phyloP scores from a whole-genome alignment of 345 rosid species.

The Carallia pectinifolia region DNA sequence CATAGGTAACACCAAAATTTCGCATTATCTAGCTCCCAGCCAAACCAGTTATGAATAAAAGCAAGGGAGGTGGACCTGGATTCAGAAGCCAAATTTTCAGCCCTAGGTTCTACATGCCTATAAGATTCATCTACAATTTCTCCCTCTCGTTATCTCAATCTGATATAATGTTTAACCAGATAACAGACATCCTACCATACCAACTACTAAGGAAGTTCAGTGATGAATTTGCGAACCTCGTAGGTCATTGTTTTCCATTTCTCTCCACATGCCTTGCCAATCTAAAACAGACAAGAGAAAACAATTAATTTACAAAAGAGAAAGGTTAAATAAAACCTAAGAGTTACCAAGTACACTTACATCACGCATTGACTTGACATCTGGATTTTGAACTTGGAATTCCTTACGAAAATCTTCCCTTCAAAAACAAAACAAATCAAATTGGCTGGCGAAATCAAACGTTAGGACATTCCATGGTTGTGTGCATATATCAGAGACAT shows the following conservation, averaged over 20 bases:
- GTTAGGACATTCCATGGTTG: not conserved
- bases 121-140: too few relatives aligned
- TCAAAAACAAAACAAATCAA: slow-evolving; percentile 15
- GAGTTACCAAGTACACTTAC: slow-evolving; percentile 37
- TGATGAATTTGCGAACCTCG: slow-evolving; percentile 49
- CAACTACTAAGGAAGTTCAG: not conserved
- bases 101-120: too few relatives aligned
- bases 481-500: not conserved
- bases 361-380: slow-evolving; percentile 87
- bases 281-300: slow-evolving; percentile 35
- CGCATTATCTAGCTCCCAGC: too few relatives aligned
- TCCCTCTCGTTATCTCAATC: not conserved
- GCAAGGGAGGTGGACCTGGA: too few relatives aligned
- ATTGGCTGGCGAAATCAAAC: not conserved
- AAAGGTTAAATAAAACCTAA: slow-evolving; percentile 1
- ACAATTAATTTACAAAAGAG: slow-evolving; percentile 13
- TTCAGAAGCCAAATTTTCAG: too few relatives aligned
- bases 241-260: slow-evolving; percentile 89
- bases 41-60: too few relatives aligned
- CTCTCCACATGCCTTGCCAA: slow-evolving; percentile 96
- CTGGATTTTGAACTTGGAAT: slow-evolving; percentile 80
- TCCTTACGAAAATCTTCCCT: slow-evolving; percentile 94
- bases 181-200: not conserved
- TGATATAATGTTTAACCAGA: not conserved
- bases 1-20: too few relatives aligned